Evolutionary conservation across 2,329 filamentous ascomycete genomes (phyloP).

Genomic region (Pseudogymnoascus sp.): DNA sequence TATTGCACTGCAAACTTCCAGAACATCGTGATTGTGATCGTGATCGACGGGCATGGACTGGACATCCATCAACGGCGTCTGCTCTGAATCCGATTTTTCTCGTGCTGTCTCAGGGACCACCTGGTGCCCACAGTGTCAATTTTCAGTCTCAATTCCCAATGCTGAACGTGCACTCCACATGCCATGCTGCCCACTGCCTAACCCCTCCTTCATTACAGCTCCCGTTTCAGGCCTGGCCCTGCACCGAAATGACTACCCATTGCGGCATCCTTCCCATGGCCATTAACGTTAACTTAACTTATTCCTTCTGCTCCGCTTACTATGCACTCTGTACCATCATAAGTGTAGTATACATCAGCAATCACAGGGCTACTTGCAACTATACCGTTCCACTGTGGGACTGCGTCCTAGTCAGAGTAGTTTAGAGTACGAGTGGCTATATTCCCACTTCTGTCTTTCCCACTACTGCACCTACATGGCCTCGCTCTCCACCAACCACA

Average conservation of each 20-base stretch:
- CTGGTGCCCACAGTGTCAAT: neutral
- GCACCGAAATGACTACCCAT: slow-evolving; percentile 1
- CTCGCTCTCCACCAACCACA: slow-evolving; percentile 3
- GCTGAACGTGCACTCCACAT: neutral
- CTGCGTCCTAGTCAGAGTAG: neutral
- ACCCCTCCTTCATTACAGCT: slow-evolving; percentile 6
- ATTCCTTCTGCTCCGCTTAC: neutral
- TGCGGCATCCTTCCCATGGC: slow-evolving; percentile 1
- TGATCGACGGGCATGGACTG: neutral
- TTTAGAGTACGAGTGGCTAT: neutral
- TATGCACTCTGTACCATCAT: neutral
- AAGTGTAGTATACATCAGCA: neutral
- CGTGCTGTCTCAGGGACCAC: neutral
- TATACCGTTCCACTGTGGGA: slow-evolving; percentile 5
- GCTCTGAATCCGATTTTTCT: neutral
- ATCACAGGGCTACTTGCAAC: neutral
- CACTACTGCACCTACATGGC: slow-evolving; percentile 7
- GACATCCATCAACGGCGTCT: neutral
- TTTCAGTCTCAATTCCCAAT: neutral
- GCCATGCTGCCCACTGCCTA: neutral
- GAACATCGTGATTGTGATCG: neutral
- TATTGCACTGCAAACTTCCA: slow-evolving; percentile 1
- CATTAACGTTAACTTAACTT: neutral
- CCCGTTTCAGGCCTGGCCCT: slow-evolving; percentile 4
- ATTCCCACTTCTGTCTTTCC: slow-evolving; percentile 4